These are phyloP conservation scores for Fonticula alba DNA, from an alignment of 78 protist genomes.

Conservation along the genomic window DNA sequence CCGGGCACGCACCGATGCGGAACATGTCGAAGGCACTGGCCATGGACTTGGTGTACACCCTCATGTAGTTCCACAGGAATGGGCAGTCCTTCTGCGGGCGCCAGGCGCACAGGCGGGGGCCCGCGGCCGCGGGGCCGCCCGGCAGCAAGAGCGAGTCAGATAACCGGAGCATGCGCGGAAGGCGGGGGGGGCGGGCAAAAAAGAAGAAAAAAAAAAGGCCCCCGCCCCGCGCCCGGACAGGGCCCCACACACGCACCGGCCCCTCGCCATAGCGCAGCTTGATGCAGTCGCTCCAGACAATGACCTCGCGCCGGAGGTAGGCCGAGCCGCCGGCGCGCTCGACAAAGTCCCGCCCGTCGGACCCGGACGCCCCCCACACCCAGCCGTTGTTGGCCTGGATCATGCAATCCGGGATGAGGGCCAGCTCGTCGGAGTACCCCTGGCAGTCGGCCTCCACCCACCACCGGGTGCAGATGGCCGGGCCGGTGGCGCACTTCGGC, in stretches of 20 bases:
- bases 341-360: slow-evolving; percentile 8
- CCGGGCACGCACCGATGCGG: slow-evolving; percentile 53
- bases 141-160: too few relatives aligned
- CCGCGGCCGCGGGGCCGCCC: slow-evolving; percentile 10
- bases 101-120: slow-evolving; percentile 13
- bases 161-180: too few relatives aligned
- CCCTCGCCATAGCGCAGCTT: slow-evolving; percentile 58
- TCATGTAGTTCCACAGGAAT: slow-evolving; percentile 70
- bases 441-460: neutral
- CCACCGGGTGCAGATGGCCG: too few relatives aligned
- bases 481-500: too few relatives aligned
- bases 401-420: neutral
- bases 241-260: neutral
- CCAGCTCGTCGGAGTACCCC: neutral
- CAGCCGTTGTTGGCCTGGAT: slow-evolving; percentile 19
- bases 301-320: slow-evolving; percentile 67
- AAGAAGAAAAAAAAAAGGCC: too few relatives aligned
- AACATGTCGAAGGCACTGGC: slow-evolving; percentile 52
- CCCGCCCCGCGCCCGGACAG: neutral
- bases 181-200: too few relatives aligned
- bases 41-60: slow-evolving; percentile 28
- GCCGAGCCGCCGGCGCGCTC: too few relatives aligned
- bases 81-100: slow-evolving; percentile 14
- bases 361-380: slow-evolving; percentile 37
- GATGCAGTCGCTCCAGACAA: slow-evolving; percentile 82